Conservation (phyloP, 208 protist genomes). For the Kentomonas sorsogonicus region DNA sequence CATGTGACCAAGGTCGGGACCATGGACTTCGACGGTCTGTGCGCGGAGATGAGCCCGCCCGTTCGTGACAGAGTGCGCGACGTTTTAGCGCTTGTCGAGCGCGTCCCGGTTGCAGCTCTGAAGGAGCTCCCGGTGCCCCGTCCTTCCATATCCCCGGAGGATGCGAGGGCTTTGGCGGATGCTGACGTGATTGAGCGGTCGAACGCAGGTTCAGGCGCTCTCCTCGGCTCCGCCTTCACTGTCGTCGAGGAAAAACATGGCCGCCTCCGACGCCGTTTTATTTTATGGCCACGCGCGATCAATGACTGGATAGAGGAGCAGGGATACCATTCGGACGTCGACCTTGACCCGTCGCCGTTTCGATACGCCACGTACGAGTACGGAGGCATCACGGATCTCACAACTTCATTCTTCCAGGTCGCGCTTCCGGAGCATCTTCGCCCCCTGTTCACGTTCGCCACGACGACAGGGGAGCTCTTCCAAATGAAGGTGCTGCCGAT, state of each 20-base stretch:
- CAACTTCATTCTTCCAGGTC: constrained; percentile 19
- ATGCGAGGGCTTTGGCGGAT: not conserved
- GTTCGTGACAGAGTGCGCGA: not conserved
- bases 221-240: constrained; percentile 9
- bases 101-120: not conserved
- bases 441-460: constrained; percentile 2
- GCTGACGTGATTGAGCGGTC: constrained; percentile 9
- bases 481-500: constrained; percentile 20
- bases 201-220: not conserved
- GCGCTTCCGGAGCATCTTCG: not conserved
- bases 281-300: constrained; percentile 15
- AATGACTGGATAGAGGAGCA: constrained; percentile 11
- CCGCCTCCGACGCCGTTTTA: constrained; percentile 6
- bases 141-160: not conserved
- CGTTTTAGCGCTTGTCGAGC: not conserved
- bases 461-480: not conserved
- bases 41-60: not conserved
- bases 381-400: constrained; percentile 11
- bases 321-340: constrained; percentile 6
- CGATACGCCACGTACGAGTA: constrained; percentile 7
- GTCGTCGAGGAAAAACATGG: constrained; percentile 18
- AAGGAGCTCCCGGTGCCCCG: not conserved
- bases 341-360: constrained; percentile 1
- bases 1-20: not conserved
- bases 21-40: constrained; percentile 4